phyloP scores from a whole-genome alignment of 805 yeast genomes.

The Nakazawaea sp. region DNA sequence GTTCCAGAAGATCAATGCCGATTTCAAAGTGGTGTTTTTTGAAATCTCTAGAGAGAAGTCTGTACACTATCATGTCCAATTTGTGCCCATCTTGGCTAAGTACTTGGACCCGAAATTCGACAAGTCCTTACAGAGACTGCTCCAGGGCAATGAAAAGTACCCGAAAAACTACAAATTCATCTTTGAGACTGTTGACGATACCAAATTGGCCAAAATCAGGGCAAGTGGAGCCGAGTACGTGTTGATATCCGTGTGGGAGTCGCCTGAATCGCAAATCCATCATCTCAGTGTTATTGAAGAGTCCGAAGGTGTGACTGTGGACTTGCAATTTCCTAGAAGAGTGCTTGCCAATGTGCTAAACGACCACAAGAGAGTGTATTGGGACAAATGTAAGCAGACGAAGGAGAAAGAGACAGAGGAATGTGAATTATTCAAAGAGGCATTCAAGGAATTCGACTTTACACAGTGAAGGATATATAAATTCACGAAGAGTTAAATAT shows the following conservation, averaged over 20 bases:
- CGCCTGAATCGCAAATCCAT: slow-evolving; percentile 14
- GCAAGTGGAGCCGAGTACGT: slow-evolving; percentile 26
- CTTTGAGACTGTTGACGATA: slow-evolving; percentile 24
- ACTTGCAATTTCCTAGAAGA: slow-evolving; percentile 79
- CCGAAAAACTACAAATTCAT: slow-evolving; percentile 33
- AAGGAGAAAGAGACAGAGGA: slow-evolving; percentile 56
- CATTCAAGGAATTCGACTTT: slow-evolving; percentile 49
- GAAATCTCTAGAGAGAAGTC: slow-evolving; percentile 60
- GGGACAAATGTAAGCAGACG: slow-evolving; percentile 74
- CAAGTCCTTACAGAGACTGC: slow-evolving; percentile 36
- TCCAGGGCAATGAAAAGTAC: slow-evolving; percentile 41
- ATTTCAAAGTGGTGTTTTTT: slow-evolving; percentile 52
- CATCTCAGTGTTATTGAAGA: slow-evolving; percentile 17
- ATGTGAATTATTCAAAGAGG: slow-evolving; percentile 52
- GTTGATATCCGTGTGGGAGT: slow-evolving; percentile 20
- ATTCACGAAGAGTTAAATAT: slow-evolving; percentile 8
- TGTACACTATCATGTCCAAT: slow-evolving; percentile 72
- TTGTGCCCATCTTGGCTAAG: slow-evolving; percentile 57
- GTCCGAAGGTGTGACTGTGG: slow-evolving; percentile 29
- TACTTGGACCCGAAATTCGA: slow-evolving; percentile 32
- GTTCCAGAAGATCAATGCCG: slow-evolving; percentile 30
- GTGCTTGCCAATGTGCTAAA: slow-evolving; percentile 61
- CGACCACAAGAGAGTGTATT: slow-evolving; percentile 55
- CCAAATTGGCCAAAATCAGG: neutral
- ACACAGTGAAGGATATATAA: slow-evolving; percentile 18